These are phyloP conservation scores for Furcasterigmium sp. DNA, from an alignment of 2,329 filamentous ascomycete genomes.

Conservation along the genomic window DNA sequence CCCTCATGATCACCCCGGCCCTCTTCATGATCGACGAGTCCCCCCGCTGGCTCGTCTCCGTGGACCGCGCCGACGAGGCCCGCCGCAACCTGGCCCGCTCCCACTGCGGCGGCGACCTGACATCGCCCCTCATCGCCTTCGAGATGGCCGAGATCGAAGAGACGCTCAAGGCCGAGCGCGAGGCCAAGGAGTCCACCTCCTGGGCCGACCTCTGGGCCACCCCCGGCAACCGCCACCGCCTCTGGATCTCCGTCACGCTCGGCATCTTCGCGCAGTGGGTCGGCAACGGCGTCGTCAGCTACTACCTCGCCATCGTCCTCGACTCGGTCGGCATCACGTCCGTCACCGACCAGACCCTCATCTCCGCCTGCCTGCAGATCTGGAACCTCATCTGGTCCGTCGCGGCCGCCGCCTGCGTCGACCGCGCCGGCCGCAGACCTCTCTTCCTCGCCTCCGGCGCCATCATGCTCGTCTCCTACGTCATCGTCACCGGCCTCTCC, in stretches of 20 bases:
- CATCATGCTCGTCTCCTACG: slow-evolving; percentile 8
- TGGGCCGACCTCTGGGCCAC: slow-evolving; percentile 14
- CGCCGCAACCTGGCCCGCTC: slow-evolving; percentile 16
- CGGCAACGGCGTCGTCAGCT: slow-evolving; percentile 27
- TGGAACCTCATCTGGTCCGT: slow-evolving; percentile 11
- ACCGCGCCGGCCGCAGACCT: slow-evolving; percentile 2
- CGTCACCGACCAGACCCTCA: slow-evolving; percentile 28
- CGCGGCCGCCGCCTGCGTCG: slow-evolving; percentile 7
- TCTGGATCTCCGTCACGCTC: slow-evolving; percentile 21
- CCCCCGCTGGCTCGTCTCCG: slow-evolving; percentile 21
- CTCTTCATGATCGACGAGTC: slow-evolving; percentile 22
- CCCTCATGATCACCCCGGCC: slow-evolving; percentile 23
- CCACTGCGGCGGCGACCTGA: slow-evolving; percentile 18
- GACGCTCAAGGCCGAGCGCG: slow-evolving; percentile 14
- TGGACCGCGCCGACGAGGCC: slow-evolving; percentile 19
- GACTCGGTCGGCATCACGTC: slow-evolving; percentile 22
- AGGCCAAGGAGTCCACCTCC: slow-evolving; percentile 6
- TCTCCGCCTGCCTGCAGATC: slow-evolving; percentile 15
- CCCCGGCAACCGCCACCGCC: slow-evolving; percentile 20
- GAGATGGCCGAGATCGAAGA: slow-evolving; percentile 17
- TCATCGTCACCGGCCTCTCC: slow-evolving; percentile 9
- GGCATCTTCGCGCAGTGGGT: slow-evolving; percentile 22
- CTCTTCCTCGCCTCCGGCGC: slow-evolving; percentile 7
- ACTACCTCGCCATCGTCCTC: slow-evolving; percentile 30
- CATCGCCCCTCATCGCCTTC: slow-evolving; percentile 10